Evolutionary conservation across 768 basidiomycete species (phyloP), one percentile per base, ranked within the genome.

Genomic region (Sporobolomyces pararoseus): DNA sequence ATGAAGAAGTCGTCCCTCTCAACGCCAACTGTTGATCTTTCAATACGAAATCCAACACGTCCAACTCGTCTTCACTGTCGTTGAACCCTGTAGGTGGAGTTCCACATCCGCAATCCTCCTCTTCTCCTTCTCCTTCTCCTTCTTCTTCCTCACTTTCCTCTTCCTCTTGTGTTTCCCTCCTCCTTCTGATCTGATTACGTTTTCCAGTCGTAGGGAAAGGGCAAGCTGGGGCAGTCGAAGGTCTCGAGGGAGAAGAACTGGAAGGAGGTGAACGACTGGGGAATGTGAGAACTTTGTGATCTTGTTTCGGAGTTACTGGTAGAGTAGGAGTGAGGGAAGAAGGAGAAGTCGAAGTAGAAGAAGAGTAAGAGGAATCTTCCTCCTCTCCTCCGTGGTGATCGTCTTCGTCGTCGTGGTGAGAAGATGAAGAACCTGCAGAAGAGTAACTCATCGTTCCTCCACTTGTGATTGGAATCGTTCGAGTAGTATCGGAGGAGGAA

Each of bases 11-110:
- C 39, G 58, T 42, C 16, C 7, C 25, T 23, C 19, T 27, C 46
- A 59, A 35, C 25, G 46, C 59, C 42, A 61, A 39, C 12, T 49
- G 13, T 27, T 61, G 59, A 34, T 61, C 59, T 7, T 32, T 25
- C 44, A 61, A 34, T 23, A 61, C 59, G 37, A 61, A 61, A 34
- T 61, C 59, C 19, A 61, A 29, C 29, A 61, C 59, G 46, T 61
- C 59, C 16, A 61, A 47, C 19, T 61, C 59, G 32, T 61, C 59
- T 17, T 61, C 59, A 44, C 46, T 49, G 10, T 49, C 59, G 29
- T 13, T 2, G 19, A 17, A 31, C 17, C 46, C 59, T 49, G 29
- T 2, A 13, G 59, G 59, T 34, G 59, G 31, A 4, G 29, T 23
- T 3, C 59, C 59, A 25, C 59, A 61, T 13, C 59, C 59, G 21